These are phyloP conservation scores for Neurospora sp. DNA, from an alignment of 2,329 filamentous ascomycete genomes.

Conservation along the genomic window DNA sequence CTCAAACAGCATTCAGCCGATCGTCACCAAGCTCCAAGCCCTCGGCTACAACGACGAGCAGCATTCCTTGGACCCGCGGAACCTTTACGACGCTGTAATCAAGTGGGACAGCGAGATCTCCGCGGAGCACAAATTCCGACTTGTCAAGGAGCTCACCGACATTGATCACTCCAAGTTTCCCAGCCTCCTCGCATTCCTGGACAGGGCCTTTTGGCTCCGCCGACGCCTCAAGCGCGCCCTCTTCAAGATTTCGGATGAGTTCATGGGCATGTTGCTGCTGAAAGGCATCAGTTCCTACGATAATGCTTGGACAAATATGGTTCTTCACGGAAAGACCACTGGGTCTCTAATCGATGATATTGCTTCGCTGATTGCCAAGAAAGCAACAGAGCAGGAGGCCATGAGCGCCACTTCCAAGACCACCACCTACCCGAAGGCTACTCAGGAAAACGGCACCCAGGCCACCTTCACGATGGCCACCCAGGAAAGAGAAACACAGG, in stretches of 20 bases:
- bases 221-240: not conserved
- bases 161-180: not conserved
- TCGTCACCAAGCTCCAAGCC: not conserved
- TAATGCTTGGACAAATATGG: not conserved
- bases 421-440: not conserved
- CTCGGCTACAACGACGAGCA: not conserved
- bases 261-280: not conserved
- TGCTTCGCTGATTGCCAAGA: not conserved
- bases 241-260: not conserved
- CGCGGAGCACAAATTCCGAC: not conserved
- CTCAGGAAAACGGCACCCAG: not conserved
- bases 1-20: not conserved
- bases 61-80: not conserved
- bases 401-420: not conserved
- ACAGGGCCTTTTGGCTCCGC: not conserved
- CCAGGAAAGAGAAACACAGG: not conserved
- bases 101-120: not conserved
- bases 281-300: not conserved
- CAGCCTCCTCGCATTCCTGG: not conserved
- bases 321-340: not conserved
- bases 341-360: not conserved
- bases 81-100: not conserved
- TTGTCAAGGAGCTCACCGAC: not conserved
- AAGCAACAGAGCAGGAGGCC: not conserved
- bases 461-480: not conserved